Conservation (phyloP, 179 eudicot species). For the Pouteria campechiana region DNA sequence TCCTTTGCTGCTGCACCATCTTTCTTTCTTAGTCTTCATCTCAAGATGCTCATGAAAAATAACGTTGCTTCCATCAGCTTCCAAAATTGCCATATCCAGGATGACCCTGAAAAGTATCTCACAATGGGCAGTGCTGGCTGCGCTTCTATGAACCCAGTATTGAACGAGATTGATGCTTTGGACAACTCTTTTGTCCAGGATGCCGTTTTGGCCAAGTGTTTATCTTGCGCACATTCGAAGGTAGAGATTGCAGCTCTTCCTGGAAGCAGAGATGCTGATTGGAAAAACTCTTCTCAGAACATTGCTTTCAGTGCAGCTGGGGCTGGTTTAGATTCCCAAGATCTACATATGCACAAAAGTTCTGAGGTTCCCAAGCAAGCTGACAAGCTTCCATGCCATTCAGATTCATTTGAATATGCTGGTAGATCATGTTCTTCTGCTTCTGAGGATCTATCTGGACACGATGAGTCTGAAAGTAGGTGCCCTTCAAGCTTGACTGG, state of each 20-base stretch:
- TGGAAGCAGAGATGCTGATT: constrained; percentile 14
- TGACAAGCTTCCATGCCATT: constrained; percentile 10
- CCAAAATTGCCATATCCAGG: constrained; percentile 10
- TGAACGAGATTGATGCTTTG: constrained; percentile 5
- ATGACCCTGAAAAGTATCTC: constrained; percentile 4
- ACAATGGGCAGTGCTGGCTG: too few relatives aligned
- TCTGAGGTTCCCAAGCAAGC: constrained; percentile 2
- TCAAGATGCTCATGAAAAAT: constrained; percentile 63
- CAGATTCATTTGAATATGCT: constrained; percentile 1
- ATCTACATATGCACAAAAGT: constrained; percentile 7
- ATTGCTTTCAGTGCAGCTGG: constrained; percentile 3
- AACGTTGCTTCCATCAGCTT: constrained; percentile 38
- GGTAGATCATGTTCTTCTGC: constrained; percentile 7
- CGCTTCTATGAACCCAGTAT: constrained; percentile 5
- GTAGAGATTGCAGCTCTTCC: constrained; percentile 9
- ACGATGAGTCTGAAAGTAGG: constrained; percentile 12
- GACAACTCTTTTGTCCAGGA: neutral
- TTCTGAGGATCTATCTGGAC: constrained; percentile 11
- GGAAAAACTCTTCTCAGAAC: constrained; percentile 5
- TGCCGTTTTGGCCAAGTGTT: constrained; percentile 4
- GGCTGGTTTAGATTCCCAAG: constrained; percentile 9
- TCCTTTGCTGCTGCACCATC: constrained; percentile 64
- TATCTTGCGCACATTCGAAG: constrained; percentile 1
- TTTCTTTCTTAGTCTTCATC: constrained; percentile 60
- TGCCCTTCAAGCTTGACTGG: constrained; percentile 22